Evolutionary conservation across 805 yeast genomes (phyloP).

Genomic region (Saccharomycopsis capsularis): DNA sequence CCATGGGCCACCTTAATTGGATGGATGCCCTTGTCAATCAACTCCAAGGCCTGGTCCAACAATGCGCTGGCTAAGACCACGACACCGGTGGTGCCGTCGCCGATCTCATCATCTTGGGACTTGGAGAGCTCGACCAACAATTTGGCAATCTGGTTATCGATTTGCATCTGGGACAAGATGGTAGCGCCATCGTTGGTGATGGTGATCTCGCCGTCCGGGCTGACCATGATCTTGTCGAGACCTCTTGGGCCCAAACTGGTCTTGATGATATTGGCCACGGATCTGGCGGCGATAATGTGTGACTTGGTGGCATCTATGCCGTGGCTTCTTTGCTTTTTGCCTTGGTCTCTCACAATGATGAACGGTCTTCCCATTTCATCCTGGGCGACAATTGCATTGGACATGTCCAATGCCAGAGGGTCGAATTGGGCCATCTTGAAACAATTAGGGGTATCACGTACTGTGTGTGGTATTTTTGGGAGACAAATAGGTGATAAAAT

Average conservation of each 20-base stretch:
- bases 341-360: conserved; percentile 88
- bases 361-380: conserved; percentile 99
- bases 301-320: conserved; percentile 77
- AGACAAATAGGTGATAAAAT: no score
- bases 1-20: conserved; percentile 97
- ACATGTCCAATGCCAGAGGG: conserved; percentile 71
- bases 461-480: no score
- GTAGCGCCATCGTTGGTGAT: conserved; percentile 99
- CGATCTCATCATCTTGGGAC: conserved; percentile 97
- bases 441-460: no score
- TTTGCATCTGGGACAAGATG: conserved; percentile 84
- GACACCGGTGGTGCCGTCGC: conserved; percentile 97
- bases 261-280: conserved; percentile 94
- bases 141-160: conserved; percentile 96
- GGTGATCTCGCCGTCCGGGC: conserved; percentile 96
- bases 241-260: conserved; percentile 98
- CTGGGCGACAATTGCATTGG: conserved; percentile 97
- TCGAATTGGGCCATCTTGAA: conserved; percentile 31
- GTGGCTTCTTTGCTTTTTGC: conserved; percentile 55
- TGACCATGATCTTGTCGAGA: conserved; percentile 88
- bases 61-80: conserved; percentile 87
- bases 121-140: conserved; percentile 90
- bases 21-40: conserved; percentile 94
- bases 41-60: conserved; percentile 87
- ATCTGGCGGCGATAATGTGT: conserved; percentile 96